phyloP scores from a whole-genome alignment of 1,284 basidiomycete species.

The Tilletia indica region DNA sequence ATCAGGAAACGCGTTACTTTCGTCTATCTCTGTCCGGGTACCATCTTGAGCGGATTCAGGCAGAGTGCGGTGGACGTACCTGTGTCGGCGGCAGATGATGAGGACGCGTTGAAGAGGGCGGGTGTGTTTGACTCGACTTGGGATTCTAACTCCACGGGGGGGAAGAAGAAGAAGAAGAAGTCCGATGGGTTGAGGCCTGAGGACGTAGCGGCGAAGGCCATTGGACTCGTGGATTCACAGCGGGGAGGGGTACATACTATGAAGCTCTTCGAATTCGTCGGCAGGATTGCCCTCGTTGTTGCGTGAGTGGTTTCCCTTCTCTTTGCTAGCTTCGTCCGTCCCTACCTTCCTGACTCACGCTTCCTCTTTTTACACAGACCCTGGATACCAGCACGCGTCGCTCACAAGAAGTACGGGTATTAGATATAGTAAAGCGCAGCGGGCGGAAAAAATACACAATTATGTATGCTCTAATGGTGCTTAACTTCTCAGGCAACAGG shows the following conservation, averaged over 20 bases:
- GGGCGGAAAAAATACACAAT: too few relatives aligned
- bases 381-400: conserved; percentile 19
- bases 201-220: conserved; percentile 35
- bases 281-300: conserved; percentile 7
- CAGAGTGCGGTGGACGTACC: conserved; percentile 42
- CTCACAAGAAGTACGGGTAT: conserved; percentile 30
- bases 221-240: conserved; percentile 36
- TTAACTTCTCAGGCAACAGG: background rate
- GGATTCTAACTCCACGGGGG: background rate
- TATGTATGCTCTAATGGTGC: too few relatives aligned
- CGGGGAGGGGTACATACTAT: conserved; percentile 29
- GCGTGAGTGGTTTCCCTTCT: conserved; percentile 28
- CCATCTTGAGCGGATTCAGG: conserved; percentile 48
- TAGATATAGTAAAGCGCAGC: conserved; percentile 12
- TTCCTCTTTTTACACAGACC: conserved; percentile 21
- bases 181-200: conserved; percentile 30
- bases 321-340: background rate
- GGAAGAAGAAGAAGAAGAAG: conserved; percentile 35
- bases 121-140: conserved; percentile 3
- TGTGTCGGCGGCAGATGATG: conserved; percentile 27
- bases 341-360: background rate
- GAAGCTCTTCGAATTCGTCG: conserved; percentile 35
- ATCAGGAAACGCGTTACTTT: conserved; percentile 38
- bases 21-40: conserved; percentile 48
- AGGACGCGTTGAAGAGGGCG: conserved; percentile 5